Evolutionary conservation across 2,329 filamentous ascomycete genomes (phyloP).

Genomic region (Botryotinia narcissicola): DNA sequence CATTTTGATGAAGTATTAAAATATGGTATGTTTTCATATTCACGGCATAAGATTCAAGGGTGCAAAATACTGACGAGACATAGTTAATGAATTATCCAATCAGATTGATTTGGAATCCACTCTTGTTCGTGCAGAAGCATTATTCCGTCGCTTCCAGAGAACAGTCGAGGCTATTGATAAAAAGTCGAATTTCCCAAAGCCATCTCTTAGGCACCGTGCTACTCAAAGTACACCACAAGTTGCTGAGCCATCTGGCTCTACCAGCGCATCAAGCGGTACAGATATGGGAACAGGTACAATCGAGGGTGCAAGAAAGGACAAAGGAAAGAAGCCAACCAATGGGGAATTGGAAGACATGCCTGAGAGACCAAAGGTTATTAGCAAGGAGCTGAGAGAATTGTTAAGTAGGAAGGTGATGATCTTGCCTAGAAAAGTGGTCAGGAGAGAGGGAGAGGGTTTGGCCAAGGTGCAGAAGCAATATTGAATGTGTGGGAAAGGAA

Average conservation of each 20-base stretch:
- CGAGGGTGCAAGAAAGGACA: conserved; percentile 19
- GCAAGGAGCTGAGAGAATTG: conserved; percentile 58
- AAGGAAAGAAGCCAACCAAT: conserved; percentile 21
- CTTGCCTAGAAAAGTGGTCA: conserved; percentile 37
- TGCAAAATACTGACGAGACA: conserved; percentile 5
- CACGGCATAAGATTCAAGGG: neutral
- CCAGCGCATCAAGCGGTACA: conserved; percentile 2
- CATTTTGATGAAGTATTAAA: conserved; percentile 98
- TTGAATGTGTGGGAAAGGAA: too few relatives aligned
- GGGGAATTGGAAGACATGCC: conserved; percentile 33
- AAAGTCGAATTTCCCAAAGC: conserved; percentile 77
- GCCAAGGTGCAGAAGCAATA: conserved; percentile 6
- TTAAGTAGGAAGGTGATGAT: conserved; percentile 56
- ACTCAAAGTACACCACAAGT: neutral
- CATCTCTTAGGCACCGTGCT: conserved; percentile 39
- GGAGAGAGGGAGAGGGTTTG: conserved; percentile 37
- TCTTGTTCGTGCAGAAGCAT: conserved; percentile 79
- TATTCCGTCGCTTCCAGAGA: conserved; percentile 85
- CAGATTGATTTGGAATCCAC: conserved; percentile 89
- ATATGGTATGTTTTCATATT: conserved; percentile 63
- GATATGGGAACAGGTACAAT: conserved; percentile 32
- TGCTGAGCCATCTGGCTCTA: neutral
- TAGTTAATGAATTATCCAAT: conserved; percentile 91
- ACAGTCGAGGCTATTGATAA: conserved; percentile 91
- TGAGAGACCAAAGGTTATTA: conserved; percentile 52